Base-by-base conservation (phyloP, 139 green algal genomes). In the Chlamydomonas schloesseri region DNA sequence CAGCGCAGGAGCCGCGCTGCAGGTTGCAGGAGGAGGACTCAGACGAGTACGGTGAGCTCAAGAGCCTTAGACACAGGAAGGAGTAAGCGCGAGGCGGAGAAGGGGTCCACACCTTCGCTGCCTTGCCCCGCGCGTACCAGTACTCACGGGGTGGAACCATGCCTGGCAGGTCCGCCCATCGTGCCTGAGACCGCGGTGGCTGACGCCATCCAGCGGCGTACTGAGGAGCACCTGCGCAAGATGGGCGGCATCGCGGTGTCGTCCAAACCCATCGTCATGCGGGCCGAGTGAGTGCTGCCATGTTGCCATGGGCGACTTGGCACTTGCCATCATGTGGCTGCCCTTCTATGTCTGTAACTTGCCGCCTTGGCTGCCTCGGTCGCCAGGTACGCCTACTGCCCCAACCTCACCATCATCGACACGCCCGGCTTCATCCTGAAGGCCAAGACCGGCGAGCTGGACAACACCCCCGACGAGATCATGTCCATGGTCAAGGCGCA, bases 361-460 rank as follows among this genome's bases (percentile, higher is more conserved):
- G 58, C 20, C 13, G 13, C 13, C 53, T 17, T 34, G 29, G 50
- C 60, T 62, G 23, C 57, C n/a, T n/a, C n/a, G n/a, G n/a, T n/a
- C 17, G 28, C 0, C 85, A 92, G 83, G 82, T 92, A 91, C 77
- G 94, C 97, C 0, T 97, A 93, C 87, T 98, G 93, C 84, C 95
- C 96, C 57, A 99, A 98, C 82, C 91, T 99, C 29, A 99, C 96
- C 10, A 97, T 99, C 87, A 95, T 99, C 46, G 97, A 99, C 88
- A 99, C 96, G 1, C 97, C 97, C 0, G 97, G 97, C n/a, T 97
- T 99, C 74, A 97, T 99, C 73, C 86, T 98, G 6, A 98, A 98
- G 92, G 96, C 94, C 9, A 88, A 93, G 29, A 91, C 95, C 58
- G 96, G 96, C 9, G 96, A 99, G 91, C 53, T 87, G 9, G 97